phyloP scores from a whole-genome alignment of 225 moss, liverwort and hornwort species.

The Sphagnum contortum region DNA sequence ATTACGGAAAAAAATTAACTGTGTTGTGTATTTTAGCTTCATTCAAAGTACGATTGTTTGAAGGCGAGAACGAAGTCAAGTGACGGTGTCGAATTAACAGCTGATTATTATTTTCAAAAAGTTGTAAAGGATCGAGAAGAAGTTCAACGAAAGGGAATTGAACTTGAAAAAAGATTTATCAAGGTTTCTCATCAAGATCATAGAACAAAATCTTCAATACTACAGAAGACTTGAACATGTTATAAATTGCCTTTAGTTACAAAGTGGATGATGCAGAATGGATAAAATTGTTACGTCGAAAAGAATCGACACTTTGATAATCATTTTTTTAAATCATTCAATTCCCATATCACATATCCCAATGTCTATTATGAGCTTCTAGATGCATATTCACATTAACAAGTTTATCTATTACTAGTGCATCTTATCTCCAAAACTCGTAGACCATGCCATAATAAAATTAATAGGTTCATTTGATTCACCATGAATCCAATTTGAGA shows the following conservation, averaged over 20 bases:
- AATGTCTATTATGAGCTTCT: no score
- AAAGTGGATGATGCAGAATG: background rate
- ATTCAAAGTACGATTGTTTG: conserved; percentile 68
- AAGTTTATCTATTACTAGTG: no score
- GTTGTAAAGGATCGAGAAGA: conserved; percentile 50
- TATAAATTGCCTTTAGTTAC: background rate
- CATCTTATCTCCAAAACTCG: no score
- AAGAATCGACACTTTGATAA: background rate
- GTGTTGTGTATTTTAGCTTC: conserved; percentile 33
- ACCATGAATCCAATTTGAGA: background rate
- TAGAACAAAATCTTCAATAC: no score
- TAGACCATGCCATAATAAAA: no score
- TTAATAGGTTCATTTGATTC: no score
- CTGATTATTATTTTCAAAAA: conserved; percentile 51
- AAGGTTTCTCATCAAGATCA: conserved; percentile 25
- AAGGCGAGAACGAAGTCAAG: conserved; percentile 47
- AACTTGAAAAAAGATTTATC: conserved; percentile 55
- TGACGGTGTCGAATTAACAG: conserved; percentile 55
- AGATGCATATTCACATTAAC: no score
- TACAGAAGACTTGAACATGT: no score
- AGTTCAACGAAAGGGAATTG: conserved; percentile 40
- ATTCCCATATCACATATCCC: background rate
- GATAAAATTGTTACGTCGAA: background rate
- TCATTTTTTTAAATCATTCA: background rate
- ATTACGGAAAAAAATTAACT: background rate